A percentile compares a stretch with the other conserved stretches of the same genome.
Evolutionary conservation across 2,329 filamentous ascomycete genomes (phyloP).

Genomic region (Thermoascus crustaceus): DNA sequence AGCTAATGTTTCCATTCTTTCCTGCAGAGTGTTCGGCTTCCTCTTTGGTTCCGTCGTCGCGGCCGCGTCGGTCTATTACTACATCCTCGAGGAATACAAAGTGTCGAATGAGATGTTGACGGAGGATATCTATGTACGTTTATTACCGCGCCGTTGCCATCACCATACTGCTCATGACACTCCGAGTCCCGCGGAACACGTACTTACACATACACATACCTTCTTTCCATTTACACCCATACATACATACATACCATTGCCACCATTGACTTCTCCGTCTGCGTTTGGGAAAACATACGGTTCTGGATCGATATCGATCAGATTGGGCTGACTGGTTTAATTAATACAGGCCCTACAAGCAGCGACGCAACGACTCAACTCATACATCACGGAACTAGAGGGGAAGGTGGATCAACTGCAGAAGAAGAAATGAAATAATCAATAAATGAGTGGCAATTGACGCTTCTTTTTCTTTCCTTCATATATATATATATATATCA

Average conservation of each 20-base stretch:
- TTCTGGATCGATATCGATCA: not conserved
- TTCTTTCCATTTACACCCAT: not conserved
- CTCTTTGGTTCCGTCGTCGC: conserved; percentile 74
- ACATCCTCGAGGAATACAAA: conserved; percentile 88
- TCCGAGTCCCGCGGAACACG: not conserved
- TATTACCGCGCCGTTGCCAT: no score
- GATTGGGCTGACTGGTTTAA: not conserved
- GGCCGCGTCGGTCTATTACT: conserved; percentile 79
- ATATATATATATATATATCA: no score
- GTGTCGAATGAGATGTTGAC: conserved; percentile 85
- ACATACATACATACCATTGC: not conserved
- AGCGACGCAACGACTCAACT: conserved; percentile 76
- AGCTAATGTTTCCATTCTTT: conserved; percentile 8
- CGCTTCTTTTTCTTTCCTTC: conserved; percentile 5
- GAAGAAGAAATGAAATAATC: conserved; percentile 53
- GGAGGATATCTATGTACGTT: conserved; percentile 89
- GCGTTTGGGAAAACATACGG: not conserved
- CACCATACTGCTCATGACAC: not conserved
- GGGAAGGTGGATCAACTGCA: conserved; percentile 62
- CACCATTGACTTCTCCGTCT: no score
- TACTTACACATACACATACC: no score
- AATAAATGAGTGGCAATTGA: not conserved
- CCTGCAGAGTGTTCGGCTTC: conserved; percentile 75
- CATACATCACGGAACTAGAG: conserved; percentile 74
- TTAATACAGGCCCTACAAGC: conserved; percentile 70